These are phyloP conservation scores for Colletotrichum endophyticum DNA, from an alignment of 2,329 filamentous ascomycete species.

Conservation along the genomic window DNA sequence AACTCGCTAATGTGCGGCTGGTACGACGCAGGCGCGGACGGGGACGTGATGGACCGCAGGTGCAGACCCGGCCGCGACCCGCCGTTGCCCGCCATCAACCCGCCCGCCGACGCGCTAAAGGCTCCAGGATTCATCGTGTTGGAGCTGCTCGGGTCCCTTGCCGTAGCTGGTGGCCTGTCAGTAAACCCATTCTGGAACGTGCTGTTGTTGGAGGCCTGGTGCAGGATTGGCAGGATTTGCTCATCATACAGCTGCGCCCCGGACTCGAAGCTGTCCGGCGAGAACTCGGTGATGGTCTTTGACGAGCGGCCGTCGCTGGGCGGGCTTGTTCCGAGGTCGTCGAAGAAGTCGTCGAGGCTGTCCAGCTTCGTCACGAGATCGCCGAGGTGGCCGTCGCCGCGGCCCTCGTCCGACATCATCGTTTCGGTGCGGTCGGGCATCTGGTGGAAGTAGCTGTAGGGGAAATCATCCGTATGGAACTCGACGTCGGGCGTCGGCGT, in stretches of 20 bases:
- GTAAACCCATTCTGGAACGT: conserved; percentile 89
- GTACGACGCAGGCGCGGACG: conserved; percentile 63
- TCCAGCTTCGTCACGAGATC: conserved; percentile 84
- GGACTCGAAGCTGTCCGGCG: conserved; percentile 70
- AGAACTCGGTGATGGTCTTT: conserved; percentile 68
- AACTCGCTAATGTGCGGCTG: conserved; percentile 64
- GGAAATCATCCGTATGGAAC: conserved; percentile 89
- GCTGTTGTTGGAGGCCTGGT: conserved; percentile 81
- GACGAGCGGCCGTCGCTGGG: conserved; percentile 66
- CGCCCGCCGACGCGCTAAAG: conserved; percentile 48
- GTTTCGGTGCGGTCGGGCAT: conserved; percentile 79
- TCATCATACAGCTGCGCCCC: conserved; percentile 90
- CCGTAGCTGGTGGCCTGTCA: conserved; percentile 69
- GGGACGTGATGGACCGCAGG: conserved; percentile 83
- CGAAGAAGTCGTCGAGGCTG: conserved; percentile 83
- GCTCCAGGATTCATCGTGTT: conserved; percentile 69
- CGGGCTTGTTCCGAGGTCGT: conserved; percentile 67
- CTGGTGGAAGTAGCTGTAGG: conserved; percentile 75
- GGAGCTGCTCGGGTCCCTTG: conserved; percentile 63
- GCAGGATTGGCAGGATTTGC: conserved; percentile 87
- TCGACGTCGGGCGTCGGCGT: conserved; percentile 85
- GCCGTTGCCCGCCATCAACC: conserved; percentile 26
- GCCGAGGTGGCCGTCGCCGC: conserved; percentile 75
- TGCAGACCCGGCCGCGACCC: conserved; percentile 71
- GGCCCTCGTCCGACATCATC: conserved; percentile 87